Evolutionary conservation across 2,329 filamentous ascomycete species (phyloP), one percentile per base, ranked within the genome.

Genomic region (Aspergillus sp.): DNA sequence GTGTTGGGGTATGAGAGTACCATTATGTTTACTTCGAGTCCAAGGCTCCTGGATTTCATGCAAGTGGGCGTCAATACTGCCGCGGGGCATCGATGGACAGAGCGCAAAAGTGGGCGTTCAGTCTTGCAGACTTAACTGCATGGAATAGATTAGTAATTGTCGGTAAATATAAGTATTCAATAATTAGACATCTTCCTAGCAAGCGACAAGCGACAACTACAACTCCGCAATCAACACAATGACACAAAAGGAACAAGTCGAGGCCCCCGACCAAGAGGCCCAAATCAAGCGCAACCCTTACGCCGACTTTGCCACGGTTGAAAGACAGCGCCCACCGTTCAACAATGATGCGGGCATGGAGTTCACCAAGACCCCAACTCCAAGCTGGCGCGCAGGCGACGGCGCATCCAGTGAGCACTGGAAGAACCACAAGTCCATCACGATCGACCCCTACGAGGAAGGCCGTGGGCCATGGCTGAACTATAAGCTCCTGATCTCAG

Each of bases 401-500:
- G 48, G 36, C 6, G 48, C 48, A 12, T 42, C 48, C 0, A n/a
- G 22, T 9, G 11, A 51, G 11, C 24, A 51, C 24, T 51, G 48
- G 48, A 42, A 51, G 36, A 32, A 17, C 12, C 38, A 51, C 7
- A 7, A 43, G 15, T 51, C 18, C 17, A 38, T 51, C 7, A 42
- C 34, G 67, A 95, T 96, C 66, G 88, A 96, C 73, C 92, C 92
- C 0, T 87, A 92, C 71, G 86, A 81, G 44, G 75, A 84, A 17
- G 89, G 85, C 49, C 83, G 92, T 0, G 82, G 85, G 0, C 76
- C 85, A 0, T 77, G 80, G 3, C 85, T 84, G 78, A 96, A 96
- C 80, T 96, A 96, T 83, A 96, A 95, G 74, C 84, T 96, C 5
- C 81, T 96, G 60, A 95, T 96, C 72, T 89, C 85, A 9, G 86